Conservation (phyloP, 257 asterid genomes). For the Striga asiatica region DNA sequence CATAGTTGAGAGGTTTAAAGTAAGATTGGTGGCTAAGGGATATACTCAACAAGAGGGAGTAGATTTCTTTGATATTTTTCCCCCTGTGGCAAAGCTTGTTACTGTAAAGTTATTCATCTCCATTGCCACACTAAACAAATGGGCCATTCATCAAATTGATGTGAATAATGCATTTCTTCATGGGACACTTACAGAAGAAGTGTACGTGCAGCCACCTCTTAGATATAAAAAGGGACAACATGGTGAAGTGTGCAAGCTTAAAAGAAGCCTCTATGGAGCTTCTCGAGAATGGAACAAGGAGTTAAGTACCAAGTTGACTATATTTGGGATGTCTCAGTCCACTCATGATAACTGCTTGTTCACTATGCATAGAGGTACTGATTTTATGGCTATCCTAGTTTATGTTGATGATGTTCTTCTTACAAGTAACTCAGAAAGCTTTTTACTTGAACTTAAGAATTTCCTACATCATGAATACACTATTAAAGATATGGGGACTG, state of each 20-base stretch:
- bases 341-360: too few species aligned
- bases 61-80: not conserved
- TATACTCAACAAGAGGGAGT: not conserved
- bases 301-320: too few species aligned
- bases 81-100: not conserved
- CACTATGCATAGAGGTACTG: too few species aligned
- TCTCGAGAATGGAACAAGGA: too few species aligned
- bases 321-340: too few species aligned
- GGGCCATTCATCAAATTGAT: not conserved
- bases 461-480: too few species aligned
- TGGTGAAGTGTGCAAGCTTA: not conserved
- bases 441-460: too few species aligned
- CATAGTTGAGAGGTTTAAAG: not conserved
- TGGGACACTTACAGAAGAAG: not conserved
- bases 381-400: too few species aligned
- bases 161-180: not conserved
- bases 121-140: not conserved
- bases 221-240: not conserved
- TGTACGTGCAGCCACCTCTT: not conserved
- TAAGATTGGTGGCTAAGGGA: not conserved
- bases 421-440: too few species aligned
- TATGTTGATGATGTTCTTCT: too few species aligned
- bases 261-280: not conserved
- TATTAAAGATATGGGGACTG: too few species aligned
- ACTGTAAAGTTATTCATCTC: not conserved